Percentiles rank a stretch among this genome's conserved stretches.
These are phyloP conservation scores for Claviceps quebecensis DNA, from an alignment of 2,329 filamentous ascomycete genomes.

Conservation along the genomic window DNA sequence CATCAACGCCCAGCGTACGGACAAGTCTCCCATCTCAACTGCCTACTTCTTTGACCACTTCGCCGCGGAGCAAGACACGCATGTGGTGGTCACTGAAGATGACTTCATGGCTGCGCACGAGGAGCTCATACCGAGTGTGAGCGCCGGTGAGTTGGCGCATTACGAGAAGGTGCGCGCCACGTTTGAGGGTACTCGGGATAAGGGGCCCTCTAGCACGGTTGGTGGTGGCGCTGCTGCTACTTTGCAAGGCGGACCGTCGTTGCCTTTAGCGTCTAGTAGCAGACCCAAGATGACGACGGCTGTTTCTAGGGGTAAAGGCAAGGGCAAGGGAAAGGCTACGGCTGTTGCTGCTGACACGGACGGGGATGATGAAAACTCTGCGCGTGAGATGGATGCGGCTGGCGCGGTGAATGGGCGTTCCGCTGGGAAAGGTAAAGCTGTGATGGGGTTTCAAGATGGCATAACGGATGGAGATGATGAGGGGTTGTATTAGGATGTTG, in stretches of 20 bases:
- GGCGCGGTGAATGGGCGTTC: slow-evolving; percentile 15
- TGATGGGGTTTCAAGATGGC: slow-evolving; percentile 36
- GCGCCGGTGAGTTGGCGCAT: slow-evolving; percentile 78
- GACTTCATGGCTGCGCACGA: slow-evolving; percentile 72
- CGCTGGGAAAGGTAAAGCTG: slow-evolving; percentile 45
- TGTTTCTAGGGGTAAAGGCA: slow-evolving; percentile 24
- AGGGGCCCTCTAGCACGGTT: slow-evolving; percentile 6
- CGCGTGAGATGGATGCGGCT: slow-evolving; percentile 15
- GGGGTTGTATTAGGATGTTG: slow-evolving; percentile 32
- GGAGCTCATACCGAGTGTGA: slow-evolving; percentile 89
- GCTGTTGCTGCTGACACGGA: slow-evolving; percentile 12
- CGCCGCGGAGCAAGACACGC: slow-evolving; percentile 66
- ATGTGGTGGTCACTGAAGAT: slow-evolving; percentile 75
- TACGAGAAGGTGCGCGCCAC: slow-evolving; percentile 71
- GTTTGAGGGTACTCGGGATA: slow-evolving; percentile 53
- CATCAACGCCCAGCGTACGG: slow-evolving; percentile 40
- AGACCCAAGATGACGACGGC: slow-evolving; percentile 10
- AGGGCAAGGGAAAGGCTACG: slow-evolving; percentile 23
- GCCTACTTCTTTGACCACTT: slow-evolving; percentile 94
- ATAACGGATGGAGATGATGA: slow-evolving; percentile 45
- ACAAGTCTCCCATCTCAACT: slow-evolving; percentile 48
- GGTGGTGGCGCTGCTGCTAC: background rate
- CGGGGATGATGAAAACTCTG: slow-evolving; percentile 19
- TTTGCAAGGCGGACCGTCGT: slow-evolving; percentile 8
- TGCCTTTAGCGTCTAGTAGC: slow-evolving; percentile 15